phyloP scores from a whole-genome alignment of 1,139 yeast species.

The Taphrina flavorubra region DNA sequence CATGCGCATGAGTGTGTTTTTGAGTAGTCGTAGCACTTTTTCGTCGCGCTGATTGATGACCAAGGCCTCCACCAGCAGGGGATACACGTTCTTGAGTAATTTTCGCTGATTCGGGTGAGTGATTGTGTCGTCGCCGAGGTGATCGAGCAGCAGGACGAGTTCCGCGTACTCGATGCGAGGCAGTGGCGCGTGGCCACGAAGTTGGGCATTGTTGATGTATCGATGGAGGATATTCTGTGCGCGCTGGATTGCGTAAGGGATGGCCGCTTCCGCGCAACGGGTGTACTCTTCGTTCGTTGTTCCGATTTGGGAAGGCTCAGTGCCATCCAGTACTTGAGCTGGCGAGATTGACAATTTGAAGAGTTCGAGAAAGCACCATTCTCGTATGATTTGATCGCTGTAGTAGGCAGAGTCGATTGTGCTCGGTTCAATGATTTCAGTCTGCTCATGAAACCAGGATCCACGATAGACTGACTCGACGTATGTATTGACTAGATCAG shows the following conservation, averaged over 20 bases:
- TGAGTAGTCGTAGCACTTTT: slow-evolving; percentile 14
- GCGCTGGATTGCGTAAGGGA: slow-evolving; percentile 11
- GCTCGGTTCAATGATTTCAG: slow-evolving; percentile 13
- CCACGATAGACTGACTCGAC: slow-evolving; percentile 24
- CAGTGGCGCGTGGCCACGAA: slow-evolving; percentile 18
- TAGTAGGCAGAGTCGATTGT: slow-evolving; percentile 4
- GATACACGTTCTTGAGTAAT: slow-evolving; percentile 13
- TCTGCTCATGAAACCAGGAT: slow-evolving; percentile 15
- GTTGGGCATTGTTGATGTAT: slow-evolving; percentile 13
- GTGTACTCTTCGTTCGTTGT: not conserved
- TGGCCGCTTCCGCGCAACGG: slow-evolving; percentile 8
- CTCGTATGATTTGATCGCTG: slow-evolving; percentile 23
- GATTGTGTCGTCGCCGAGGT: slow-evolving; percentile 22
- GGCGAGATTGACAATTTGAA: slow-evolving; percentile 24
- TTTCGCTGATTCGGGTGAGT: slow-evolving; percentile 17
- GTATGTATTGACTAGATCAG: slow-evolving; percentile 4
- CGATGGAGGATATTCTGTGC: slow-evolving; percentile 10
- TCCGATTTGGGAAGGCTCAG: not conserved
- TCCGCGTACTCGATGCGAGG: slow-evolving; percentile 21
- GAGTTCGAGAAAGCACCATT: slow-evolving; percentile 38
- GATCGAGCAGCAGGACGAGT: slow-evolving; percentile 13
- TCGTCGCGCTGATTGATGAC: slow-evolving; percentile 15
- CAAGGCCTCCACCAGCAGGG: slow-evolving; percentile 16
- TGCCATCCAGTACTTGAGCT: not conserved
- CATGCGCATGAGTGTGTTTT: slow-evolving; percentile 12